A percentile compares a stretch with the other conserved stretches of the same genome.
These are phyloP conservation scores for Huntiella decipiens DNA, from an alignment of 2,329 filamentous ascomycete genomes.

Conservation along the genomic window DNA sequence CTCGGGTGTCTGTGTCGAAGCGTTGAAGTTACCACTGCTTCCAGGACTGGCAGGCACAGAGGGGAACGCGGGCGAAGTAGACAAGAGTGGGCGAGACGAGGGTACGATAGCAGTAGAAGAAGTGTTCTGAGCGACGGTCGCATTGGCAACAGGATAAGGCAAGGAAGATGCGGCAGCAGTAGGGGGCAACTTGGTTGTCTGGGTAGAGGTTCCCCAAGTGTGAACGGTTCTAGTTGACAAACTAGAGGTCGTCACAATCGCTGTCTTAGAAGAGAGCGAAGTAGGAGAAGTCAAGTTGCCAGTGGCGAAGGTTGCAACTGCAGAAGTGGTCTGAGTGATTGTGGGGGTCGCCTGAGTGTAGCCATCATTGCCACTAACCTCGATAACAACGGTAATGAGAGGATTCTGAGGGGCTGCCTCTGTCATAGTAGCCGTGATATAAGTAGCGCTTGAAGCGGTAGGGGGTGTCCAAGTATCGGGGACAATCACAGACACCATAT, in stretches of 20 bases:
- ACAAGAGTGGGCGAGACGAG: too few relatives aligned
- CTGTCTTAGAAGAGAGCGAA: too few relatives aligned
- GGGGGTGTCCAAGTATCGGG: constrained; percentile 5
- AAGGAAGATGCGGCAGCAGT: neutral
- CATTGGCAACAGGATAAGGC: neutral
- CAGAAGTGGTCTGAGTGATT: neutral
- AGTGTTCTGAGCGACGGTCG: neutral
- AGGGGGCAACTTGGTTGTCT: neutral
- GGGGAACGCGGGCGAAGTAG: neutral
- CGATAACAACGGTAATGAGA: constrained; percentile 8
- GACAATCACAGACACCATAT: constrained; percentile 6
- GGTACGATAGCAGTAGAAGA: neutral
- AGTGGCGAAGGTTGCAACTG: neutral
- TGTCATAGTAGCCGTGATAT: constrained; percentile 7
- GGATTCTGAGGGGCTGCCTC: constrained; percentile 4
- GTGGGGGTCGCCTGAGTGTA: neutral
- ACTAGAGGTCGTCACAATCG: too few relatives aligned
- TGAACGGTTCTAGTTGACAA: too few relatives aligned
- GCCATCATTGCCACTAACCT: neutral
- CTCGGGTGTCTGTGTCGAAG: neutral
- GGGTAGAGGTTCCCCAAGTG: neutral
- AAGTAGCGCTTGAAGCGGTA: neutral
- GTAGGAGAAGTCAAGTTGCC: neutral
- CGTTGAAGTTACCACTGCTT: too few relatives aligned
- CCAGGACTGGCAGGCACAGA: neutral